Evolutionary conservation across 2,329 filamentous ascomycete genomes (phyloP), one percentile per base, ranked within the genome.

Genomic region (Akanthomyces dipterigenus): DNA sequence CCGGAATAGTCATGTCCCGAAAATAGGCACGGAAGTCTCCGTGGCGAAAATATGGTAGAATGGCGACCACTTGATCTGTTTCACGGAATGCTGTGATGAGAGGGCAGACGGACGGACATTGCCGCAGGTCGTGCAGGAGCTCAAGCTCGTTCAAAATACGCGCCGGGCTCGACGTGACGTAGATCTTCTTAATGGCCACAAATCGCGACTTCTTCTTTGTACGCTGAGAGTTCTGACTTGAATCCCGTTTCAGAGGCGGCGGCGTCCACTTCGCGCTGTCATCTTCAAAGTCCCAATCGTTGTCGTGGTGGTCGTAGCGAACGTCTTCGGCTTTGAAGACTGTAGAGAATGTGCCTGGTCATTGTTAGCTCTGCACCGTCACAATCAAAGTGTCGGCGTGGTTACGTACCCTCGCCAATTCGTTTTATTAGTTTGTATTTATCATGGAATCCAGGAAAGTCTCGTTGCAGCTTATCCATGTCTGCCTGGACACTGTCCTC

Each of bases 141-240:
- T 98, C 93, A 20, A 99, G 86, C 75, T 99, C 95, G 76, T 99
- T 99, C 71, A 96, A 85, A 67, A 99, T 98, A 50, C 95, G 90
- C 31, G 88, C 82, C 0, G 95, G 95, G 67, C 92, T 97, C 64
- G 93, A 97, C 0, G 96, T 99, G 65, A 98, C 95, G 74, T 99
- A 99, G 68, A 99, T 99, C 78, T 99, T 99, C 78, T 99, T 99
- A 75, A 99, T 90, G 22, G 96, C 95, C 64, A 99, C 96, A 70
- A 88, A 98, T 71, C 89, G 90, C 26, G 88, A 80, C 24, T 65
- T 66, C 46, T 70, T 68, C 51, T 70, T 71, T 6, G 69, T 67
- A 22, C 66, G 67, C 48, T 70, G 69, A 36, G 72, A 72, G 22
- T 71, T 73, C 54, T 75, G 70, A 46, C 78, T 78, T 9, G 68